Evolutionary conservation across 1,284 basidiomycete species (phyloP), one percentile per base, ranked within the genome.

Genomic region (Trichosporon sp.): DNA sequence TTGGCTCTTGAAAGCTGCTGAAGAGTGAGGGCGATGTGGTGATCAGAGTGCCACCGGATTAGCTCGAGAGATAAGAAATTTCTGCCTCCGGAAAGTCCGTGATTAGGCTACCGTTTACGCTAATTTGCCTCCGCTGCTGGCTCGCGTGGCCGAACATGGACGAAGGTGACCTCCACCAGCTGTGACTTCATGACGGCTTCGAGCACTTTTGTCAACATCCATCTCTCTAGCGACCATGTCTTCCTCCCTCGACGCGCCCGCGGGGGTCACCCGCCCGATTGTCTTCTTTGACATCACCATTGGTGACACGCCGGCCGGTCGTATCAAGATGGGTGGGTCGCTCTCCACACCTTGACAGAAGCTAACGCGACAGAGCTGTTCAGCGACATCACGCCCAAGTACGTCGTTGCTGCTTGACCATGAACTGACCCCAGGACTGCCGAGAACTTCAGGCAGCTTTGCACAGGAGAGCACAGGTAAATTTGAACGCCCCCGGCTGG

Each of bases 241-340:
- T 31, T 60, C 56, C n/a, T 71, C 75, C 8, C 77, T 78, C n/a
- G 81, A 83, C 32, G 72, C 80, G 2, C 80, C 82, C 38, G 73
- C 78, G 42, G 83, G 83, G 8, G 76, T 79, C 15, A 80, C 80
- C 0, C 87, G 93, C 32, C 96, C 96, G 0, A 85, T 98, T 67
- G 95, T 98, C 47, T 99, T 98, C 83, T 95, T 99, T 88, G 96
- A 99, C 81, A 86, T 98, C 72, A 89, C 92, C 64, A 97, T 98
- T 64, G 96, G 96, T 34, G 96, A 98, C 83, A 95, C 92, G 0
- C 91, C 93, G 44, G 93, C 92, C 4, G 96, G 96, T 3, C 86
- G 96, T 29, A 87, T 99, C 77, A 98, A 98, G 85, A 96, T 98
- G 89, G 96, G 78, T 78, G 63, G 47, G 78, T 73, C 25, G 9